Conservation (phyloP, 352 stramenopile species). For the Phytophthora lateralis region DNA sequence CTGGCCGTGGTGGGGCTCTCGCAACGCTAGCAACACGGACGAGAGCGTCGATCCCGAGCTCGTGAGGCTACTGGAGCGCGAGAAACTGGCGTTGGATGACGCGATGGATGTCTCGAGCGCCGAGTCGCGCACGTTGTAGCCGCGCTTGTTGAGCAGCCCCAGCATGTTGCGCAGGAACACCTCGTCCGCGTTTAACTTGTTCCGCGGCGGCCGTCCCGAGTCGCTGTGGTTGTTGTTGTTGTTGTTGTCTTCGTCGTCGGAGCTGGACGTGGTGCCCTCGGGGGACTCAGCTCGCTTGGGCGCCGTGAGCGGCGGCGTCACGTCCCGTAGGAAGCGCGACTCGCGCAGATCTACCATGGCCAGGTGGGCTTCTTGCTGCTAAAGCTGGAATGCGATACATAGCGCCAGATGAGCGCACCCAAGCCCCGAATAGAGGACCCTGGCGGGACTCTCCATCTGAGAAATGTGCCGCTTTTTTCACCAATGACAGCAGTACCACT, state of each 20-base stretch:
- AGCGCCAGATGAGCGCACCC: slow-evolving; percentile 5
- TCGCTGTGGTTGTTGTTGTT: slow-evolving; percentile 12
- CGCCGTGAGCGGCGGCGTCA: slow-evolving; percentile 16
- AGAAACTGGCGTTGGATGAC: slow-evolving; percentile 47
- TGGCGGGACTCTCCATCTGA: slow-evolving; percentile 19
- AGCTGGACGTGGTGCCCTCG: slow-evolving; percentile 24
- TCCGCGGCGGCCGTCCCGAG: slow-evolving; percentile 11
- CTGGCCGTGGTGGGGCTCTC: slow-evolving; percentile 79
- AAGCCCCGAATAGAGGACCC: neutral
- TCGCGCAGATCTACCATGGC: slow-evolving; percentile 18
- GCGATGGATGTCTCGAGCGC: slow-evolving; percentile 61
- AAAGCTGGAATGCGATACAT: slow-evolving; percentile 30
- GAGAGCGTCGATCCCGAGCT: slow-evolving; percentile 67
- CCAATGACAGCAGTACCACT: slow-evolving; percentile 15
- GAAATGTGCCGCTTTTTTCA: slow-evolving; percentile 24
- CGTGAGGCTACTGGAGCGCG: slow-evolving; percentile 56
- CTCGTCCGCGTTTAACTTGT: slow-evolving; percentile 48
- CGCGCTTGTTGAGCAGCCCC: slow-evolving; percentile 80
- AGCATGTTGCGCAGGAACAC: slow-evolving; percentile 75
- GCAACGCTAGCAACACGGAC: slow-evolving; percentile 68
- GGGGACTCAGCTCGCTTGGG: slow-evolving; percentile 10
- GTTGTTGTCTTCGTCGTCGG: slow-evolving; percentile 32
- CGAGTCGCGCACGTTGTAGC: slow-evolving; percentile 82
- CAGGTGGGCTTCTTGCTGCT: slow-evolving; percentile 1
- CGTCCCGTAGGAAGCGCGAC: slow-evolving; percentile 29